Evolutionary conservation across 129 eudicot species (phyloP).

Genomic region (Pseudognaphalium luteoalbum): DNA sequence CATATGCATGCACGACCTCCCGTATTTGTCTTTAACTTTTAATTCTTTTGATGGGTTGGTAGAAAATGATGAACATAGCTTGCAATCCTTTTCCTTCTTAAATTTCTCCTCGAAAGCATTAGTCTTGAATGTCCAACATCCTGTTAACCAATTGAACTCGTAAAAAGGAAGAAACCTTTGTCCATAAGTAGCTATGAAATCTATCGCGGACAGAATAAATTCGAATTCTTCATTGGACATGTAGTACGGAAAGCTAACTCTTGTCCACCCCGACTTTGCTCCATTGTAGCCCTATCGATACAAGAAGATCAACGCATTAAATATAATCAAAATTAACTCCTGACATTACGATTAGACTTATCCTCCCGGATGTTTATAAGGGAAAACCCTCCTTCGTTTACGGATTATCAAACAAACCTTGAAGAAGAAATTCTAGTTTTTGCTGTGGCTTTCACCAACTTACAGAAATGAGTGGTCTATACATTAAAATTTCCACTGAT

Average conservation of each 20-base stretch:
- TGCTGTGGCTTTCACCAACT: conserved; percentile 39
- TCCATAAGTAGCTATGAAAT: conserved; percentile 61
- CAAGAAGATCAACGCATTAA: background rate
- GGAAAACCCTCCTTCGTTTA: no score
- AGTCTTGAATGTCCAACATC: conserved; percentile 56
- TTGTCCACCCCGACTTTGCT: conserved; percentile 81
- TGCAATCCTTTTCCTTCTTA: background rate
- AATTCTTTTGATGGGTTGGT: conserved; percentile 13
- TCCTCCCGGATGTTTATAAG: background rate
- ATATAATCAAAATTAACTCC: background rate
- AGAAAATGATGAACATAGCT: background rate
- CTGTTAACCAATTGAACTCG: conserved; percentile 63
- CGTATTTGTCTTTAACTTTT: conserved; percentile 2
- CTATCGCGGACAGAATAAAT: conserved; percentile 56
- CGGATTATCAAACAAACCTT: background rate
- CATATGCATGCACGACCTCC: background rate
- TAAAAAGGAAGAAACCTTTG: conserved; percentile 69
- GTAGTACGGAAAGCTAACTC: conserved; percentile 81
- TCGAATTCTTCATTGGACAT: conserved; percentile 72
- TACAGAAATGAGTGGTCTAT: background rate
- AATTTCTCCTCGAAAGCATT: conserved; percentile 19
- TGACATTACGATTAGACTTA: no score
- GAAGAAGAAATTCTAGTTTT: background rate
- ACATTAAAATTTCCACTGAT: no score
- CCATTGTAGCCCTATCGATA: conserved; percentile 58